phyloP scores from a whole-genome alignment of 306 rosid species.

The Trifolium pratense region DNA sequence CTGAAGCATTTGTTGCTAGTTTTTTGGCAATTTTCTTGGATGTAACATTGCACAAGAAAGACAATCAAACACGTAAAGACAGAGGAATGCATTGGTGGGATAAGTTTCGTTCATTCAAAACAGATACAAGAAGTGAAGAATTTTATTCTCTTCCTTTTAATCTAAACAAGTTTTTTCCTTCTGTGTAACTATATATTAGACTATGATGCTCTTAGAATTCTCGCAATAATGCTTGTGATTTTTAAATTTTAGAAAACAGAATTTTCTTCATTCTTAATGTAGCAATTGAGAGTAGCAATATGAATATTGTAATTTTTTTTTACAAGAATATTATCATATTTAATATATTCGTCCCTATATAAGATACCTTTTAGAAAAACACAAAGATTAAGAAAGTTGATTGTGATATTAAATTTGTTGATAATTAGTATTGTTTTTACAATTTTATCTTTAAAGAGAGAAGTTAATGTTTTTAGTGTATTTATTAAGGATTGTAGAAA shows the following conservation, averaged over 20 bases:
- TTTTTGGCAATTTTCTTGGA: constrained; percentile 74
- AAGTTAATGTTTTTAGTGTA: no score
- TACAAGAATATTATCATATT: no score
- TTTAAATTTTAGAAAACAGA: no score
- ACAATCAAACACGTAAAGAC: constrained; percentile 68
- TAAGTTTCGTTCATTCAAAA: constrained; percentile 69
- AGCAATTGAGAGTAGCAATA: constrained; percentile 22
- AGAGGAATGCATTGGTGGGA: constrained; percentile 97
- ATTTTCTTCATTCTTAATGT: background rate
- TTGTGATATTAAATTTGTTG: no score
- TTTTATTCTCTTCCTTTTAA: constrained; percentile 90
- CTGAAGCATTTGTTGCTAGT: constrained; percentile 84
- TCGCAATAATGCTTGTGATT: background rate
- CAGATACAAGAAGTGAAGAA: constrained; percentile 86
- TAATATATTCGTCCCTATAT: no score
- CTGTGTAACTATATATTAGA: constrained; percentile 50
- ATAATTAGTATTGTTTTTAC: no score
- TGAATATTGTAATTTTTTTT: background rate
- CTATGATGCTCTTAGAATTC: constrained; percentile 13
- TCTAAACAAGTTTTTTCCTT: constrained; percentile 94
- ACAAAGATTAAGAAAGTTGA: no score
- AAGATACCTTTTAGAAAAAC: no score
- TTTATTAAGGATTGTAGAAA: no score
- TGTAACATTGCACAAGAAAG: constrained; percentile 65
- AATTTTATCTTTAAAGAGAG: no score